Percentiles rank a stretch among this genome's conserved stretches.
Evolutionary conservation across 176 grass and related monocot species (phyloP).

Genomic region (Carex littledalei): DNA sequence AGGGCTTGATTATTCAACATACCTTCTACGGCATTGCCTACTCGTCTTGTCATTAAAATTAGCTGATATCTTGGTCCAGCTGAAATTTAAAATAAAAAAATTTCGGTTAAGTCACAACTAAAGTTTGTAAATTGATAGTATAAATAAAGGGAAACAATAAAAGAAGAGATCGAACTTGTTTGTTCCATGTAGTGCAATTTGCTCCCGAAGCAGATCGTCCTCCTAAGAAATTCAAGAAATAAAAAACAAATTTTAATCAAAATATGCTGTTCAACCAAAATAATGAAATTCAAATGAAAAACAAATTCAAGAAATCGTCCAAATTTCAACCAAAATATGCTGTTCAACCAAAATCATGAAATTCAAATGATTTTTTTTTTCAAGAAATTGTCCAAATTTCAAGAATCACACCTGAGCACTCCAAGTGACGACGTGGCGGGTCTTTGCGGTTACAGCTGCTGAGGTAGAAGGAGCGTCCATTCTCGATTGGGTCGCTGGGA

Average conservation of each 20-base stretch:
- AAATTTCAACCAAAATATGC: too few relatives aligned
- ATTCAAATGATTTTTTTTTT: too few relatives aligned
- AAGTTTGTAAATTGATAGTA: neutral
- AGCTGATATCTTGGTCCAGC: slow-evolving; percentile 74
- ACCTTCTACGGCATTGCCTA: slow-evolving; percentile 93
- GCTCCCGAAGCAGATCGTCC: slow-evolving; percentile 71
- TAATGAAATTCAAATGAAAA: too few relatives aligned
- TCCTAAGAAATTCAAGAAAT: slow-evolving; percentile 39
- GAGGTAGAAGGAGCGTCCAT: too few relatives aligned
- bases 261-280: too few relatives aligned
- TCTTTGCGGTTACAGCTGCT: too few relatives aligned
- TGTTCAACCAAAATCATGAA: too few relatives aligned
- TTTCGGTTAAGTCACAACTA: neutral
- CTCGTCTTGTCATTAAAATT: slow-evolving; percentile 89
- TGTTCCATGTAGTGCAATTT: slow-evolving; percentile 69
- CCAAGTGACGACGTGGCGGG: too few relatives aligned
- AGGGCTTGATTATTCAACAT: neutral
- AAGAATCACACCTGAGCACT: too few relatives aligned
- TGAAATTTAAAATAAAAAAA: slow-evolving; percentile 25
- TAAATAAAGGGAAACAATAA: neutral
- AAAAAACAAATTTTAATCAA: neutral
- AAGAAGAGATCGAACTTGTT: slow-evolving; percentile 38
- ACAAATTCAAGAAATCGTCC: too few relatives aligned
- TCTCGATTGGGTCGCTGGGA: too few relatives aligned
- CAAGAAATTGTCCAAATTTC: too few relatives aligned